These are phyloP conservation scores for Alternaria burnsii DNA, from an alignment of 2,329 filamentous ascomycete species.

Conservation along the genomic window DNA sequence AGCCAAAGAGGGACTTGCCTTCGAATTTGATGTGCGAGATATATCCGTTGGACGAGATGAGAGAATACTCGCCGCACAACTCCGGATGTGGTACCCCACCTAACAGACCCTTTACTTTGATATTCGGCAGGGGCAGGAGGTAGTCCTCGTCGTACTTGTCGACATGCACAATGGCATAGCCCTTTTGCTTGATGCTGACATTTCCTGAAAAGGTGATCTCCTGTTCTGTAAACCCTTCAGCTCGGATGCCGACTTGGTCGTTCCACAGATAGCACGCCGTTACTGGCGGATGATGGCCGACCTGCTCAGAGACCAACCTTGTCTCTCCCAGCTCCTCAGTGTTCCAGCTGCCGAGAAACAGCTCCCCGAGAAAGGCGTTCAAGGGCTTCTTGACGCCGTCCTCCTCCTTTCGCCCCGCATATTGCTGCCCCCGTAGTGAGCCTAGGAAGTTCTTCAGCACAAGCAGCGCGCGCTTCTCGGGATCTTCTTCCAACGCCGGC, in stretches of 20 bases:
- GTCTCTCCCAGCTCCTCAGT: slow-evolving; percentile 51
- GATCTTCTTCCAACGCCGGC: slow-evolving; percentile 53
- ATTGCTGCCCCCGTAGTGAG: slow-evolving; percentile 58
- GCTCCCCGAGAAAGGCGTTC: slow-evolving; percentile 60
- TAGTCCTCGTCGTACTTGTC: slow-evolving; percentile 57
- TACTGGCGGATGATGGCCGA: slow-evolving; percentile 58
- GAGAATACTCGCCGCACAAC: slow-evolving; percentile 52
- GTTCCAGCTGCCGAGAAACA: slow-evolving; percentile 53
- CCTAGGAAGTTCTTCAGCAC: slow-evolving; percentile 61
- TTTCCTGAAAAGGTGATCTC: slow-evolving; percentile 57
- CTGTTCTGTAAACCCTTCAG: slow-evolving; percentile 58
- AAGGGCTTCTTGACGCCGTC: slow-evolving; percentile 61
- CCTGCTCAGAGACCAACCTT: slow-evolving; percentile 55
- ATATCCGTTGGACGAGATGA: slow-evolving; percentile 54
- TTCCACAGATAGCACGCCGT: slow-evolving; percentile 60
- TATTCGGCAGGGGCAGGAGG: slow-evolving; percentile 55
- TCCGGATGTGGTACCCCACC: slow-evolving; percentile 57
- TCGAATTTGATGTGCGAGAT: slow-evolving; percentile 55
- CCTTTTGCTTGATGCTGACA: slow-evolving; percentile 58
- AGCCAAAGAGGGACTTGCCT: slow-evolving; percentile 53
- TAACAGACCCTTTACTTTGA: slow-evolving; percentile 57
- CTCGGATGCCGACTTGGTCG: slow-evolving; percentile 53
- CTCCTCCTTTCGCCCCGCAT: slow-evolving; percentile 53
- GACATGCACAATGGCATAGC: slow-evolving; percentile 56
- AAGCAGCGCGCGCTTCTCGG: slow-evolving; percentile 54